Evolutionary conservation across 148 eudicot genomes (phyloP), one percentile per base, ranked within the genome.

Genomic region (Selenicereus undatus): DNA sequence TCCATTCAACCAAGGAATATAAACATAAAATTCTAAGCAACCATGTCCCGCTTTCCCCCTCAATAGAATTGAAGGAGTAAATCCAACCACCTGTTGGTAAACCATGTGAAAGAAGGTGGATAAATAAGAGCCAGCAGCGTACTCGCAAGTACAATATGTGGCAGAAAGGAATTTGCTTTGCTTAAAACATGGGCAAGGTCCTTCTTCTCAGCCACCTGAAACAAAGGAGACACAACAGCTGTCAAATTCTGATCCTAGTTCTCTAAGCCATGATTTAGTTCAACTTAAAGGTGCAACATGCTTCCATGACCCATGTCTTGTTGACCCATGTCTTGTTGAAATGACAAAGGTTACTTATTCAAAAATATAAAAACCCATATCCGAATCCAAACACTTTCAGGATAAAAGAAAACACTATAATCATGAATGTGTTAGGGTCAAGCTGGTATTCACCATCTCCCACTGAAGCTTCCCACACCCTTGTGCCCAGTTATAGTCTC

Each of bases 41-140:
- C 54, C 35, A 79, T 26, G 76, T 32, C 77, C 77, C 27, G 24
- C 11, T 20, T 26, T 79, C 73, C 51, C 51, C 79, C 62, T 60
- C 36, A 20, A 72, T 3, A 12, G 35, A 62, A 27, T 52, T 30
- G 66, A 71, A 60, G 30, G 48, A 42, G 69, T 65, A 71, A 64
- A 30, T n/a, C 11, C 58, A 81, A 50, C 39, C 54, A 95, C 99
- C 97, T 95, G 97, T 80, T 95, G 70, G 98, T 93, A 82, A 95
- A 95, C 98, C 98, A 95, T 73, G 94, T 90, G 86, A 95, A 95
- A 74, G 99, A 93, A 86, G 99, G 92, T 11, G 97, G 99, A 89
- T 93, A 92, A 20, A 89, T 76, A 86, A 95, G 94, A 81, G 98
- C 98, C 90, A 95, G 82, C 79, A 92, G 78, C 52, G 97, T 95